Evolutionary conservation across 805 yeast genomes (phyloP).

Genomic region (Scheffersomyces amazonensis): DNA sequence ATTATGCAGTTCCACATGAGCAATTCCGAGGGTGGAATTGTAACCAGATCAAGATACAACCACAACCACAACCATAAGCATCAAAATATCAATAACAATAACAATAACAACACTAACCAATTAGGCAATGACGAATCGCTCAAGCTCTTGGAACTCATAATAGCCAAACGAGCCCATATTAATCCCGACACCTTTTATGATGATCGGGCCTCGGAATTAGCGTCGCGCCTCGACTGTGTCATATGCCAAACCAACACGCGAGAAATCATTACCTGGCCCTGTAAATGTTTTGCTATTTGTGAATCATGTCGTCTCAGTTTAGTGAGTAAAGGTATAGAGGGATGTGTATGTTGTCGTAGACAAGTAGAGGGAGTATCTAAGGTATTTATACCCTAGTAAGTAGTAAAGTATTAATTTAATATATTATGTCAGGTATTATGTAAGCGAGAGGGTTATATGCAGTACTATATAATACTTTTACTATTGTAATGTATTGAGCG

Average conservation of each 20-base stretch:
- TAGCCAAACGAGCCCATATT: conserved; percentile 6
- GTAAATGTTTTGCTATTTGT: conserved; percentile 85
- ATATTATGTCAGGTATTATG: background rate
- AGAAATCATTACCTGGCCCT: conserved; percentile 88
- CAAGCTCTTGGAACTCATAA: conserved; percentile 10
- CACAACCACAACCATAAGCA: background rate
- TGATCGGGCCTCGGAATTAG: conserved; percentile 7
- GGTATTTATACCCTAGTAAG: conserved; percentile 54
- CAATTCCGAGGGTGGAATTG: conserved; percentile 10
- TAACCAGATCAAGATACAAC: conserved; percentile 34
- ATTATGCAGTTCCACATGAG: conserved; percentile 28
- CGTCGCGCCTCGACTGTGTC: conserved; percentile 55
- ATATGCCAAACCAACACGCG: conserved; percentile 76
- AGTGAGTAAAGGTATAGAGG: conserved; percentile 67
- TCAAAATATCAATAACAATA: background rate
- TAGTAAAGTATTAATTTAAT: no score
- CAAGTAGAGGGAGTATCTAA: conserved; percentile 66
- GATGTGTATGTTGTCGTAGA: conserved; percentile 83
- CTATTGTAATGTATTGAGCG: no score
- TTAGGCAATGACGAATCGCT: conserved; percentile 6
- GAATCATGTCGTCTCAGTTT: conserved; percentile 76
- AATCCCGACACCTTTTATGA: background rate
- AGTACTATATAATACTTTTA: no score
- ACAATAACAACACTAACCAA: background rate
- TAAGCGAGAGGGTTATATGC: no score